Percentiles rank a stretch among this genome's conserved stretches.
Conservation (phyloP, 1,139 yeast genomes). For the Geotrichum aggregatum region DNA sequence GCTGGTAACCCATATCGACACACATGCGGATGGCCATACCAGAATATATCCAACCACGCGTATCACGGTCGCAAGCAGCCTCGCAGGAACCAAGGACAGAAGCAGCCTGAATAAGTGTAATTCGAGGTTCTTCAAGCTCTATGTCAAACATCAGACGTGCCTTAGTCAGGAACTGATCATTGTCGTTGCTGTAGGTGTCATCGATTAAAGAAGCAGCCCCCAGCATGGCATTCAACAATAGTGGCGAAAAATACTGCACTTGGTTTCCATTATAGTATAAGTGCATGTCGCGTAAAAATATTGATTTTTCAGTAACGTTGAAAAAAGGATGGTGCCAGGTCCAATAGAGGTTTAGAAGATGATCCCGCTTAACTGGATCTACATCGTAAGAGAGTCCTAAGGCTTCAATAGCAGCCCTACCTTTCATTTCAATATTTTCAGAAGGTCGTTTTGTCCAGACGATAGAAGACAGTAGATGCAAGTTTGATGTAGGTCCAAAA, state of each 20-base stretch:
- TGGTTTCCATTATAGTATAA: constrained; percentile 14
- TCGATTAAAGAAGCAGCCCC: constrained; percentile 29
- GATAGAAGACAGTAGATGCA: constrained; percentile 21
- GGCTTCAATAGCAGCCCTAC: constrained; percentile 20
- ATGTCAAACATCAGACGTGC: constrained; percentile 22
- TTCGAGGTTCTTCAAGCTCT: constrained; percentile 23
- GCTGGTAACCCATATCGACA: constrained; percentile 30
- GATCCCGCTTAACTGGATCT: constrained; percentile 22
- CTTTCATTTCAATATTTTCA: constrained; percentile 18
- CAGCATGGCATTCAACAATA: constrained; percentile 28
- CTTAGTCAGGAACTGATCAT: constrained; percentile 18
- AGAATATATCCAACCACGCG: constrained; percentile 31
- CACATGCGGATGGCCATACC: constrained; percentile 34
- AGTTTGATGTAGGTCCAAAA: constrained; percentile 31
- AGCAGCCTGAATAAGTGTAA: constrained; percentile 30
- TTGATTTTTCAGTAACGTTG: constrained; percentile 25
- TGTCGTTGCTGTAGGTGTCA: constrained; percentile 17
- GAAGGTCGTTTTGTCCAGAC: constrained; percentile 19
- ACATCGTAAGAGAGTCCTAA: constrained; percentile 21
- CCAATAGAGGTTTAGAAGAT: constrained; percentile 30
- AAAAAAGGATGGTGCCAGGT: constrained; percentile 31
- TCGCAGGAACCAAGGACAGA: constrained; percentile 28
- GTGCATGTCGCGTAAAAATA: constrained; percentile 27
- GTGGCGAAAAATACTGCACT: constrained; percentile 27
- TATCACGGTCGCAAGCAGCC: constrained; percentile 29